phyloP scores from a whole-genome alignment of 2,329 filamentous ascomycete genomes.

The Curvularia lunata region DNA sequence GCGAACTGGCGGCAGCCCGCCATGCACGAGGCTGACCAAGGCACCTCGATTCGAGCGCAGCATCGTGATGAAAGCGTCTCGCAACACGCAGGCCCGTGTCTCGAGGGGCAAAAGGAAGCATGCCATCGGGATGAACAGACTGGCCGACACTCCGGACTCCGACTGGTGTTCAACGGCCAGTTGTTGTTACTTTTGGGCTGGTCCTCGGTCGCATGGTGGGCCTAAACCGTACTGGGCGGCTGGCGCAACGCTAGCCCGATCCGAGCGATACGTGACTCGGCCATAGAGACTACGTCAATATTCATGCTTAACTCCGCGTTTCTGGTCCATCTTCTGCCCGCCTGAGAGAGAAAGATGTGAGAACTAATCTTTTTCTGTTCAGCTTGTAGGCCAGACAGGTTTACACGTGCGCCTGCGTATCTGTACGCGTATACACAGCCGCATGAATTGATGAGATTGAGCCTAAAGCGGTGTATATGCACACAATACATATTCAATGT shows the following conservation, averaged over 20 bases:
- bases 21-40: not conserved
- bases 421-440: not conserved
- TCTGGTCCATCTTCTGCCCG: not conserved
- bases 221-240: not conserved
- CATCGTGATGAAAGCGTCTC: slow-evolving; percentile 6
- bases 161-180: not conserved
- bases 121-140: not conserved
- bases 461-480: not conserved
- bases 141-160: not conserved
- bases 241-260: not conserved
- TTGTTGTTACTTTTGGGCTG: not conserved
- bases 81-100: not conserved
- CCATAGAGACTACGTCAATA: not conserved
- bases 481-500: slow-evolving; percentile 24
- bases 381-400: not conserved
- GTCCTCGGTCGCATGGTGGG: not conserved
- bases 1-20: not conserved
- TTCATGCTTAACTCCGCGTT: slow-evolving; percentile 1
- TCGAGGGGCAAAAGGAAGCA: not conserved
- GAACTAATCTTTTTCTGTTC: not conserved
- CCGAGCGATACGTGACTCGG: not conserved
- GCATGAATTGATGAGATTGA: not conserved
- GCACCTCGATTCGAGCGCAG: slow-evolving; percentile 4
- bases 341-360: not conserved
- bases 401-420: not conserved